These are phyloP conservation scores for Aspergillus sp. DNA, from an alignment of 2,329 filamentous ascomycete species.

Conservation along the genomic window DNA sequence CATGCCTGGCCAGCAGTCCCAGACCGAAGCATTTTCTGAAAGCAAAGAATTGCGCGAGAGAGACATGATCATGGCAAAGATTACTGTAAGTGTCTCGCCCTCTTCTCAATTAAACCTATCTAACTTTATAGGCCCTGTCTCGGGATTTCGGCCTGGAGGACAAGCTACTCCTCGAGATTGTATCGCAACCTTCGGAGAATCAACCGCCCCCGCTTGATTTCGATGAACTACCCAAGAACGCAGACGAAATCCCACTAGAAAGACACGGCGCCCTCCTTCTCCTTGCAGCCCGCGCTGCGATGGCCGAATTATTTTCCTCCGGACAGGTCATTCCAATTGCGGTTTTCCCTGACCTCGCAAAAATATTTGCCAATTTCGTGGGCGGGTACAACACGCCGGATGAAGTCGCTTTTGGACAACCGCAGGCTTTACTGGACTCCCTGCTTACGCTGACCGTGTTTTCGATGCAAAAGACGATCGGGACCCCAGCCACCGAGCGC, in stretches of 20 bases:
- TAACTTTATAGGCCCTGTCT: conserved; percentile 45
- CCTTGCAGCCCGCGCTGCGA: conserved; percentile 51
- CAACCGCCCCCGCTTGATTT: conserved; percentile 47
- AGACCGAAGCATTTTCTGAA: conserved; percentile 50
- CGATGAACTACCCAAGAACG: conserved; percentile 52
- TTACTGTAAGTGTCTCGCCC: conserved; percentile 40
- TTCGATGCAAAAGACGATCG: conserved; percentile 45
- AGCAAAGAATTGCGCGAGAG: conserved; percentile 51
- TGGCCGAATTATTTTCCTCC: conserved; percentile 48
- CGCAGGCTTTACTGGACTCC: conserved; percentile 54
- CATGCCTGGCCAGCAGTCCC: conserved; percentile 49
- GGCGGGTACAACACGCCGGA: conserved; percentile 39
- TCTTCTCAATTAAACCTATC: neutral
- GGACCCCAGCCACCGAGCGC: conserved; percentile 48
- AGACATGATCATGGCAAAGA: conserved; percentile 56
- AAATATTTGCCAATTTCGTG: conserved; percentile 52
- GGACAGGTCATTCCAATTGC: conserved; percentile 38
- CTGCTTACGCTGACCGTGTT: conserved; percentile 52
- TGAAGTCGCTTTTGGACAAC: conserved; percentile 41
- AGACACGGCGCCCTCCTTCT: conserved; percentile 55
- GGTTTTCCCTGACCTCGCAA: conserved; percentile 54
- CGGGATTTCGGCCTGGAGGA: conserved; percentile 53
- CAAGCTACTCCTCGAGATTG: conserved; percentile 46
- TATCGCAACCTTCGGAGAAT: conserved; percentile 39
- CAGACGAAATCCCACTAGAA: conserved; percentile 55